phyloP scores from a whole-genome alignment of 768 basidiomycete species.

The Tylopilus sp. region DNA sequence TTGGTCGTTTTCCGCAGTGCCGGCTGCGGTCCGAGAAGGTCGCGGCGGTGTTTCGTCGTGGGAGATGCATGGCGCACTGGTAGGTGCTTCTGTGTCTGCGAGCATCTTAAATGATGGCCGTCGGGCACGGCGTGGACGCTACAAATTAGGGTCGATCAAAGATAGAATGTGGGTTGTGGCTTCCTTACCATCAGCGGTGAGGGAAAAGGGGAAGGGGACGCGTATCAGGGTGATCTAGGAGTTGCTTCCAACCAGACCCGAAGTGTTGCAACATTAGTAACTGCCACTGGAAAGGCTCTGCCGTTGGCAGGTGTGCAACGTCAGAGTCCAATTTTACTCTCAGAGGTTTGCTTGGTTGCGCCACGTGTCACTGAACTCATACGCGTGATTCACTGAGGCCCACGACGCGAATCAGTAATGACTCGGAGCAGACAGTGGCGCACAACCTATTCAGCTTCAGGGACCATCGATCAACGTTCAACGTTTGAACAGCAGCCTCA shows the following conservation, averaged over 20 bases:
- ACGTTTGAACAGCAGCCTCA: slow-evolving; percentile 2
- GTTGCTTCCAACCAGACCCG: too few species aligned
- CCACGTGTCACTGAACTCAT: slow-evolving; percentile 5
- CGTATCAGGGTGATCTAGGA: not conserved
- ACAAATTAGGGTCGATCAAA: not conserved
- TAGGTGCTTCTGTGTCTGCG: not conserved
- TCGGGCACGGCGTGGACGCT: slow-evolving; percentile 1
- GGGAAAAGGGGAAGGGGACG: not conserved
- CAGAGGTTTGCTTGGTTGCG: not conserved
- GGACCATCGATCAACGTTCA: too few species aligned
- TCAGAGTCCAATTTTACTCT: not conserved
- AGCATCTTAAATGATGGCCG: slow-evolving; percentile 6
- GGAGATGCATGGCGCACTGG: not conserved
- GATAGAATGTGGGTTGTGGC: not conserved
- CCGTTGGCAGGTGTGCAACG: not conserved
- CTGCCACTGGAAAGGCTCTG: too few species aligned
- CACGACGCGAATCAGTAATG: slow-evolving; percentile 2
- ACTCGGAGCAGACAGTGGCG: not conserved
- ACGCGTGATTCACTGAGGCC: too few species aligned
- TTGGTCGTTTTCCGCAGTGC: not conserved
- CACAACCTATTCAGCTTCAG: not conserved
- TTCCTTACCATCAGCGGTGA: not conserved
- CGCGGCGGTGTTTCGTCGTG: slow-evolving; percentile 5
- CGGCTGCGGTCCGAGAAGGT: slow-evolving; percentile 2
- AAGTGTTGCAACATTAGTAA: too few species aligned